phyloP scores from a whole-genome alignment of 139 green algal genomes.

The Tetradesmus obliquus region DNA sequence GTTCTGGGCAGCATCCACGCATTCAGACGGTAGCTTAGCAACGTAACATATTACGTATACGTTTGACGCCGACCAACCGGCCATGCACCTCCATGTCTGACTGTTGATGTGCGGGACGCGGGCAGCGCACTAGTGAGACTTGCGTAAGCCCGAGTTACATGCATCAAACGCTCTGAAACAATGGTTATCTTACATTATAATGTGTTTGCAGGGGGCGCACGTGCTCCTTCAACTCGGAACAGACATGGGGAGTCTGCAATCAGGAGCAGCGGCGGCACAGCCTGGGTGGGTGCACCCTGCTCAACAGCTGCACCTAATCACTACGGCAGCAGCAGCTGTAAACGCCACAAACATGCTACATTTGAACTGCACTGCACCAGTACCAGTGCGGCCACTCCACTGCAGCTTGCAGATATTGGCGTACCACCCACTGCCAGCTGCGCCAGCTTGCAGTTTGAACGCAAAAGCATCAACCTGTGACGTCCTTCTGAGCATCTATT shows the following conservation, averaged over 20 bases:
- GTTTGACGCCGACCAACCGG: not conserved
- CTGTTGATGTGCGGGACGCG: not conserved
- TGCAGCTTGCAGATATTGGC: not conserved
- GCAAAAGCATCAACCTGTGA: too few relatives aligned
- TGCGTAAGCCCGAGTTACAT: not conserved
- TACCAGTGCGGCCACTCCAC: not conserved
- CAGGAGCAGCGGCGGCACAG: not conserved
- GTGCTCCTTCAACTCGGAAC: not conserved
- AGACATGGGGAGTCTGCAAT: not conserved
- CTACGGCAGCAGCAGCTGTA: not conserved
- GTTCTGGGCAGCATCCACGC: not conserved
- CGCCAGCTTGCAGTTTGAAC: too few relatives aligned
- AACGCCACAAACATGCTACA: not conserved
- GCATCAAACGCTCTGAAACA: not conserved
- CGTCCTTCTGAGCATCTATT: too few relatives aligned
- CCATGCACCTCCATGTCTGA: not conserved
- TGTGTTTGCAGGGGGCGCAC: not conserved
- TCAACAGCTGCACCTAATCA: not conserved
- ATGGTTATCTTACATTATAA: not conserved
- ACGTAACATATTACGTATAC: not conserved
- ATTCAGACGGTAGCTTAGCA: not conserved
- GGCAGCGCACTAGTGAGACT: not conserved
- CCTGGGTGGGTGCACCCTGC: not conserved
- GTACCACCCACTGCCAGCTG: not conserved
- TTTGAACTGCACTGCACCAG: not conserved